Conservation (phyloP, 331 rosid species). For the Stylosanthes scabra region DNA sequence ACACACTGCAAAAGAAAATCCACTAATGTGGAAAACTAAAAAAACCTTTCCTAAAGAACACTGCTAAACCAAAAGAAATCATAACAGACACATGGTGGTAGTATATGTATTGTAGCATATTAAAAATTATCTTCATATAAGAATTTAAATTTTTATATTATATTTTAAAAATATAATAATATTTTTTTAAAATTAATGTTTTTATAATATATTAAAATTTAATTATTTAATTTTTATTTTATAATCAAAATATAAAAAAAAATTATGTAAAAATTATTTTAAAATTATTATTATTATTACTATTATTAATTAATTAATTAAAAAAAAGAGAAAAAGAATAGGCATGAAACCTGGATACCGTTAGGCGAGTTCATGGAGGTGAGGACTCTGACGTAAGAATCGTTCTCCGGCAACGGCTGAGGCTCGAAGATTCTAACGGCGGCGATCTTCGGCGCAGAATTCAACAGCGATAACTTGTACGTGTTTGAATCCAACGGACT, state of each 20-base stretch:
- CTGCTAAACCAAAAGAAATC: background rate
- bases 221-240: too few relatives aligned
- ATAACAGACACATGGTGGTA: background rate
- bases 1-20: background rate
- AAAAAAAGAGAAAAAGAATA: background rate
- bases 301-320: too few relatives aligned
- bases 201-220: too few relatives aligned
- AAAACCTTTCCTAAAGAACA: background rate
- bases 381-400: constrained; percentile 67
- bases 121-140: too few relatives aligned
- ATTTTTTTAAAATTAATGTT: too few relatives aligned
- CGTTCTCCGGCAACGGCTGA: constrained; percentile 62
- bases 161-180: too few relatives aligned
- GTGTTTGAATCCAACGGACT: constrained; percentile 67
- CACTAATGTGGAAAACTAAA: background rate
- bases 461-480: constrained; percentile 76
- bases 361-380: constrained; percentile 79
- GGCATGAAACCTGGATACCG: constrained; percentile 77
- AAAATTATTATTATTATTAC: too few relatives aligned
- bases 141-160: too few relatives aligned
- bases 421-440: constrained; percentile 69
- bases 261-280: too few relatives aligned
- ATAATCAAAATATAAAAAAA: too few relatives aligned
- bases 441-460: constrained; percentile 64
- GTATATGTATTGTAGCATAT: background rate